A percentile compares a stretch with the other conserved stretches of the same genome.
Evolutionary conservation across 78 protist species (phyloP).

Genomic region (Bigelowiella natans): DNA sequence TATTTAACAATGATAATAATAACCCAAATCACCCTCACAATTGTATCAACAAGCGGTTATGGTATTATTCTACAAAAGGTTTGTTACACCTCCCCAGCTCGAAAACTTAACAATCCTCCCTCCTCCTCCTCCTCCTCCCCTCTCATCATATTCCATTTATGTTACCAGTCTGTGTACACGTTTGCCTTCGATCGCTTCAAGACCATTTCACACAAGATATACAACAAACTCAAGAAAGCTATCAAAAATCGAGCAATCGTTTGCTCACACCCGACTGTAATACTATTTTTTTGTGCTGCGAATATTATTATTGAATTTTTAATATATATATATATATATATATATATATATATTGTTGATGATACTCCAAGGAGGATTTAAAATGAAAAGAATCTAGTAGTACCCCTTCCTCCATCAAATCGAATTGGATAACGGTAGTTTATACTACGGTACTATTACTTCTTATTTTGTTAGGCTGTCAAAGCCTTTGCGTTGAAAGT

Average conservation of each 20-base stretch:
- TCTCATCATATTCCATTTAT: not conserved
- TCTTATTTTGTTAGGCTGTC: too few species aligned
- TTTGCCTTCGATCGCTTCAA: not conserved
- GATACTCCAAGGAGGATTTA: too few species aligned
- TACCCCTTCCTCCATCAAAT: too few species aligned
- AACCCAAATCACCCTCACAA: slow-evolving; percentile 10
- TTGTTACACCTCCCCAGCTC: not conserved
- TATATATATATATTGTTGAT: not conserved
- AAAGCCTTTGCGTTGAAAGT: not conserved
- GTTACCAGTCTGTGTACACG: slow-evolving; percentile 17
- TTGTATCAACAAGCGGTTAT: not conserved
- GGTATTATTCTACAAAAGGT: not conserved
- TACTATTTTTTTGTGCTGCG: too few species aligned
- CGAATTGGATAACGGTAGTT: too few species aligned
- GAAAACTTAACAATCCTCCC: not conserved
- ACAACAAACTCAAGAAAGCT: not conserved
- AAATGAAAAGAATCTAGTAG: too few species aligned
- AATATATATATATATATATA: not conserved
- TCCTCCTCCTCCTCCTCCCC: slow-evolving; percentile 6
- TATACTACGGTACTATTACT: too few species aligned
- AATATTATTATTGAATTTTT: too few species aligned
- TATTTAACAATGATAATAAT: too few species aligned
- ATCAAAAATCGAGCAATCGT: not conserved
- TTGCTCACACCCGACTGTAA: not conserved
- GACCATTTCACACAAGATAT: not conserved